Evolutionary conservation across 371 early-diverging fungal genomes (phyloP), one percentile per base, ranked within the genome.

Genomic region (Batkoa obscura): DNA sequence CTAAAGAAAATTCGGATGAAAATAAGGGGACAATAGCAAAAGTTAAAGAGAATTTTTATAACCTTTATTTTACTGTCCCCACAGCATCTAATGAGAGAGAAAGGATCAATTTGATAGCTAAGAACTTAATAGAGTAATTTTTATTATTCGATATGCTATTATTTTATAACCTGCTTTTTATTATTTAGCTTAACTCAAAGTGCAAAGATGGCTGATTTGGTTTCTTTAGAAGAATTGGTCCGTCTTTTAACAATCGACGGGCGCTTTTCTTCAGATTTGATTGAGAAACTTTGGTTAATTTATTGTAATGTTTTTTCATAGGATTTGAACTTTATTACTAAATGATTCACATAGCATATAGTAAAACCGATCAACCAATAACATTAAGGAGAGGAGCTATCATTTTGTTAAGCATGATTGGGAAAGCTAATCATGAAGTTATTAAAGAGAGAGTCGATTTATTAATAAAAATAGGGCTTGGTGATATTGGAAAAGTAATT

Each of bases 161-260:
- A 39, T 56, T 39, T 52, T 41, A n/a, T n/a, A n/a, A n/a, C n/a
- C n/a, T n/a, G n/a, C n/a, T n/a, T n/a, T n/a, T n/a, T n/a, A 43
- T 45, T 57, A 47, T 59, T 12, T 55, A 81, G 81, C 31, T 65
- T 94, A 47, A 90, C 92, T 0, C 79, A 76, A 62, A 74, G 79
- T 45, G 82, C 90, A 2, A 88, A 83, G 2, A 66, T 94, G 56
- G 90, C 94, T 0, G 94, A 97, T 60, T 67, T 91, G 41, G 93
- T 90, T 0, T 95, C 94, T 1, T 68, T 97, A 41, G 94, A 97
- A 61, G 85, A 90, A 60, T 66, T 97, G 0, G 59, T 97, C 17
- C 78, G 78, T 34, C 74, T 76, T 1, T 70, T 94, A 61, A 78
- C 88, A 69, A 64, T 65, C 3, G 76, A 76, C 33, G 65, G 67